A percentile compares a stretch with the other conserved stretches of the same genome.
Evolutionary conservation across 2,329 filamentous ascomycete genomes (phyloP).

Genomic region (Phoma sp.): DNA sequence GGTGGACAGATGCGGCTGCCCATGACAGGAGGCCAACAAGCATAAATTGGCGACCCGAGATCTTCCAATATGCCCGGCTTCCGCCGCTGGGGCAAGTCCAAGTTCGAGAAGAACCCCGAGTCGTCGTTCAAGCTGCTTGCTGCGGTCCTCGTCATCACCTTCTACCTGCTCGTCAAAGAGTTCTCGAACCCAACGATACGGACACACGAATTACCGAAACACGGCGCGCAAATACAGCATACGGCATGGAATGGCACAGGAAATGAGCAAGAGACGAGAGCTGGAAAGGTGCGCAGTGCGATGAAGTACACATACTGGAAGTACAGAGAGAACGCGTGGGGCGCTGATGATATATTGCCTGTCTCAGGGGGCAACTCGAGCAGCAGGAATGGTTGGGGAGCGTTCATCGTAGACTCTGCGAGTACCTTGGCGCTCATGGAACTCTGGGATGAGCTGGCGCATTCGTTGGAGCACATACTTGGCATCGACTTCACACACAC

Average conservation of each 20-base stretch:
- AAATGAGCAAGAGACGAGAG: constrained; percentile 43
- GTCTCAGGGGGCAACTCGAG: constrained; percentile 45
- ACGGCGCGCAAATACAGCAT: constrained; percentile 43
- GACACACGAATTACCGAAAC: constrained; percentile 13
- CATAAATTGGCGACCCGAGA: constrained; percentile 14
- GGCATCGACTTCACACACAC: constrained; percentile 46
- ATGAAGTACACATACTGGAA: constrained; percentile 51
- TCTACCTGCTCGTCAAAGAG: constrained; percentile 49
- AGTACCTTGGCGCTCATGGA: constrained; percentile 51
- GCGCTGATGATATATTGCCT: constrained; percentile 48
- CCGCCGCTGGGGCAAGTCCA: constrained; percentile 46
- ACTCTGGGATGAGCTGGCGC: constrained; percentile 51
- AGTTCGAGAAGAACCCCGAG: constrained; percentile 48
- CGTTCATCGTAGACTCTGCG: constrained; percentile 51
- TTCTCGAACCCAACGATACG: constrained; percentile 42
- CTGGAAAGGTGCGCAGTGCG: constrained; percentile 43
- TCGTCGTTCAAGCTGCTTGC: constrained; percentile 51
- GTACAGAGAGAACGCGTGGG: constrained; percentile 50
- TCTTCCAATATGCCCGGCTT: constrained; percentile 40
- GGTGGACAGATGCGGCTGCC: constrained; percentile 32
- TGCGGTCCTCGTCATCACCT: constrained; percentile 47
- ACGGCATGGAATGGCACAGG: constrained; percentile 44
- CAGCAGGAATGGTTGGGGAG: constrained; percentile 51
- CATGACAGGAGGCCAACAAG: constrained; percentile 24
- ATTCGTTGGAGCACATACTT: constrained; percentile 48